Conservation (phyloP, 768 basidiomycete species). For the Nidularia sp. region DNA sequence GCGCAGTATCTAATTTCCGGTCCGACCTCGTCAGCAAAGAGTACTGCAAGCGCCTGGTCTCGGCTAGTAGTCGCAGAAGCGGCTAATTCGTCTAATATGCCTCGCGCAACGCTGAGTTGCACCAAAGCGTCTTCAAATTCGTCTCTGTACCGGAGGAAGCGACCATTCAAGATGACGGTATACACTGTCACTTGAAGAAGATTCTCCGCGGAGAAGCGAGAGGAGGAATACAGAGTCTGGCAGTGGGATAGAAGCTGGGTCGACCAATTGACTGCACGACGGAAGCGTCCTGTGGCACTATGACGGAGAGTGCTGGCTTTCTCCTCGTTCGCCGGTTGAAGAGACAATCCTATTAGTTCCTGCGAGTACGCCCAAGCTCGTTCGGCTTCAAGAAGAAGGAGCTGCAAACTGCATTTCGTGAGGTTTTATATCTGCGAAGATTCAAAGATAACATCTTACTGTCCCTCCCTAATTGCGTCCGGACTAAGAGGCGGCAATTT, state of each 20-base stretch:
- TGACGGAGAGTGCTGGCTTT: slow-evolving; percentile 59
- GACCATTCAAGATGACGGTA: slow-evolving; percentile 77
- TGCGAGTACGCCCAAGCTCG: slow-evolving; percentile 90
- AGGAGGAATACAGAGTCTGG: slow-evolving; percentile 54
- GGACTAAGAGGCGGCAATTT: slow-evolving; percentile 63
- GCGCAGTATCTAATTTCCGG: slow-evolving; percentile 92
- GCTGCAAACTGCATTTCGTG: slow-evolving; percentile 54
- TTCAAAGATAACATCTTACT: slow-evolving; percentile 47
- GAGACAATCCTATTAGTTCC: slow-evolving; percentile 55
- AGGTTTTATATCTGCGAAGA: slow-evolving; percentile 1
- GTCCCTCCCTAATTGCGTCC: slow-evolving; percentile 77
- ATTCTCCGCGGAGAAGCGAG: slow-evolving; percentile 50
- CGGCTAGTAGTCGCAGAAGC: slow-evolving; percentile 62
- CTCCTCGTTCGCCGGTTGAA: slow-evolving; percentile 46
- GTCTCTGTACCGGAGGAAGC: slow-evolving; percentile 72
- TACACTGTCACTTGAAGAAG: slow-evolving; percentile 75
- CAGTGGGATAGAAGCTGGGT: slow-evolving; percentile 71
- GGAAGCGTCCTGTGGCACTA: slow-evolving; percentile 75
- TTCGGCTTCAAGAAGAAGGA: slow-evolving; percentile 87
- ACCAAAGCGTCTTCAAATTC: slow-evolving; percentile 73
- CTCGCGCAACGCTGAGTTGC: slow-evolving; percentile 75
- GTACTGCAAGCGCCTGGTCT: slow-evolving; percentile 82
- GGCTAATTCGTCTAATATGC: slow-evolving; percentile 67
- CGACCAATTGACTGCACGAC: slow-evolving; percentile 76
- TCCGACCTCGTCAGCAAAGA: slow-evolving; percentile 83